Percentiles rank a stretch among this genome's conserved stretches.
Conservation (phyloP, 2,329 filamentous ascomycete species). For the Colletotrichum coccodes region DNA sequence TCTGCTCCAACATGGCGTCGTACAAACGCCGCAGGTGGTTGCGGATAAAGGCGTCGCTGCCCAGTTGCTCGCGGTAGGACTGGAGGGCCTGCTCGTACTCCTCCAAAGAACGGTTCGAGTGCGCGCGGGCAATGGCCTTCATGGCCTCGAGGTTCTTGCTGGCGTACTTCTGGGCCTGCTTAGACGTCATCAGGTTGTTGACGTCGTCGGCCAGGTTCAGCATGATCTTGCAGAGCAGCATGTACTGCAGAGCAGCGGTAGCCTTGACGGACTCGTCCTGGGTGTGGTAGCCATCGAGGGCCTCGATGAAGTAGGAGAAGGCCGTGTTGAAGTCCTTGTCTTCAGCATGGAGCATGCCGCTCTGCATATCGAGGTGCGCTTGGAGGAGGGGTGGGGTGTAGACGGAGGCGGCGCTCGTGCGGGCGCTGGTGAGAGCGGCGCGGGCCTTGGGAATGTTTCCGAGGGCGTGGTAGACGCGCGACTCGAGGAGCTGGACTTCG, state of each 20-base stretch:
- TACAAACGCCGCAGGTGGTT: constrained; percentile 96
- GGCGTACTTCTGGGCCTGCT: constrained; percentile 96
- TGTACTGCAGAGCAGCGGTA: constrained; percentile 98
- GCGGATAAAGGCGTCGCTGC: constrained; percentile 94
- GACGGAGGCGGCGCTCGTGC: constrained; percentile 94
- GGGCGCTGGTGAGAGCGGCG: constrained; percentile 91
- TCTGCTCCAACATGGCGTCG: constrained; percentile 99
- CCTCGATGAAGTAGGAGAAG: constrained; percentile 99
- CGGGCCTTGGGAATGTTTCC: constrained; percentile 97
- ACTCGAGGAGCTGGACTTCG: constrained; percentile 97
- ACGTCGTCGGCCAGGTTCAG: constrained; percentile 97
- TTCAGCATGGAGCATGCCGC: constrained; percentile 97
- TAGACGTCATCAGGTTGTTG: constrained; percentile 91
- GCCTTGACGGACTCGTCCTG: constrained; percentile 90
- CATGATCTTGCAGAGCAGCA: constrained; percentile 99
- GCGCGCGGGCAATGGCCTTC: constrained; percentile 97
- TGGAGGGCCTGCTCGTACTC: constrained; percentile 96
- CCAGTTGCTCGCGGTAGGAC: constrained; percentile 91
- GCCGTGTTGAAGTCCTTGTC: constrained; percentile 99
- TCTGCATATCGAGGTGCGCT: constrained; percentile 98
- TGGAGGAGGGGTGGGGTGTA: constrained; percentile 96
- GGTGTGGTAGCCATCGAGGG: constrained; percentile 93
- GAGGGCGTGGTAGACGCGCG: constrained; percentile 94
- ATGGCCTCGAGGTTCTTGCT: constrained; percentile 97
- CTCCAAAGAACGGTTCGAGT: constrained; percentile 93